These are phyloP conservation scores for Trichosanthes truncata DNA, from an alignment of 306 rosid genomes.

Conservation along the genomic window DNA sequence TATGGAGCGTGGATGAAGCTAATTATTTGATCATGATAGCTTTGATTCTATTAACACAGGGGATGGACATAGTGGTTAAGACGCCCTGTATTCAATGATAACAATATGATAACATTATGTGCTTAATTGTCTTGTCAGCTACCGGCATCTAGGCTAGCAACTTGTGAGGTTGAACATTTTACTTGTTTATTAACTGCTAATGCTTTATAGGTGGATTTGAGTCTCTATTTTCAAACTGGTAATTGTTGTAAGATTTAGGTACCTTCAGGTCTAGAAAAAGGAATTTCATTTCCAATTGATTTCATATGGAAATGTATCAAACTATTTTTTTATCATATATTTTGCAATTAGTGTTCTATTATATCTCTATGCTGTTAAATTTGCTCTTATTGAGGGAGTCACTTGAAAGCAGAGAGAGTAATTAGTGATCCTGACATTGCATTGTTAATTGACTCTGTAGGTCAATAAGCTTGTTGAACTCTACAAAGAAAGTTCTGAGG, in stretches of 20 bases:
- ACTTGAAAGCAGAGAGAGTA: not conserved
- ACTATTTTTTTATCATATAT: not conserved
- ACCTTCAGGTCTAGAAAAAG: not conserved
- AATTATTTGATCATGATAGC: not conserved
- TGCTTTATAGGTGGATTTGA: not conserved
- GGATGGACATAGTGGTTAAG: not conserved
- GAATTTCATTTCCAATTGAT: not conserved
- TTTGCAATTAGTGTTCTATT: not conserved
- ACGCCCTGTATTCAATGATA: not conserved
- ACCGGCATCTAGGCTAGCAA: not conserved
- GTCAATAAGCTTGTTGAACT: slow-evolving; percentile 75
- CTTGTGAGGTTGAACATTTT: not conserved
- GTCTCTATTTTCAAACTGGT: not conserved
- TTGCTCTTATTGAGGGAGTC: not conserved
- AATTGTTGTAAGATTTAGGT: not conserved
- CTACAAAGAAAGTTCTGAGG: slow-evolving; percentile 80
- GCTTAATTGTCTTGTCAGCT: not conserved
- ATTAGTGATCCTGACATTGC: not conserved
- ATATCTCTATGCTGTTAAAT: not conserved
- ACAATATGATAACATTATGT: not conserved
- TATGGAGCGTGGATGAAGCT: not conserved
- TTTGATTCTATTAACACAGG: not conserved
- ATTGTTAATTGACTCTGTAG: slow-evolving; percentile 23
- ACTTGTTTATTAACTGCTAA: not conserved
- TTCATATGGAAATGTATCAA: not conserved